Conservation (phyloP, 768 basidiomycete species). For the Russula emetica region DNA sequence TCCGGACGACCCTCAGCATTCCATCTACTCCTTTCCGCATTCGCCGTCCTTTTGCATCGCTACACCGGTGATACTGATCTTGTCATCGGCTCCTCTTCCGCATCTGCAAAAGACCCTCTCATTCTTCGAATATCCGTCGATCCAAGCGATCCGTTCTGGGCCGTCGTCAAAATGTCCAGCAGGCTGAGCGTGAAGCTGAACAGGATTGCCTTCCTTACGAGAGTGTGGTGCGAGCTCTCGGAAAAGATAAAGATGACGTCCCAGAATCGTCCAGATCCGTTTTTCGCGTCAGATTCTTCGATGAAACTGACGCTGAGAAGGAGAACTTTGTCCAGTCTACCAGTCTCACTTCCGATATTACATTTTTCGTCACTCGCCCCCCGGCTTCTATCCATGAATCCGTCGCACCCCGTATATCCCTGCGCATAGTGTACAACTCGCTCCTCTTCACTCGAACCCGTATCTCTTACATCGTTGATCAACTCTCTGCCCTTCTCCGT, state of each 20-base stretch:
- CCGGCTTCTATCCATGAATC: conserved; percentile 63
- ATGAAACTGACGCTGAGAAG: conserved; percentile 73
- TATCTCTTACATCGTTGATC: conserved; percentile 76
- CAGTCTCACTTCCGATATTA: conserved; percentile 85
- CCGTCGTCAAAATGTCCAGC: conserved; percentile 83
- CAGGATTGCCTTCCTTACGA: conserved; percentile 80
- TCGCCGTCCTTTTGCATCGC: conserved; percentile 84
- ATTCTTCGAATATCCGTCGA: conserved; percentile 80
- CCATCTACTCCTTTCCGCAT: conserved; percentile 88
- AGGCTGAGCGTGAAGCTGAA: conserved; percentile 78
- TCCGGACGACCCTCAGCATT: conserved; percentile 69
- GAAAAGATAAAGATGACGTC: conserved; percentile 58
- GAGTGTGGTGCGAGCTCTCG: conserved; percentile 61
- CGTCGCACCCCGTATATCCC: conserved; percentile 67
- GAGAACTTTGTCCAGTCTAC: conserved; percentile 76
- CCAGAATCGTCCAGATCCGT: conserved; percentile 54
- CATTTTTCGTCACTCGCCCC: conserved; percentile 78
- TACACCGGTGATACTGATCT: conserved; percentile 96
- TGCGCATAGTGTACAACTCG: conserved; percentile 91
- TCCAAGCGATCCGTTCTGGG: conserved; percentile 84
- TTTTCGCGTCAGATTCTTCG: conserved; percentile 96
- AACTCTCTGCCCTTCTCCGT: conserved; percentile 74
- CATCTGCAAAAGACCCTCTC: conserved; percentile 68
- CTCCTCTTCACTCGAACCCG: conserved; percentile 80
- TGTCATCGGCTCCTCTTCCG: conserved; percentile 84